Base-by-base conservation (phyloP, 306 rosid species). In the Cucurbita maxima region DNA sequence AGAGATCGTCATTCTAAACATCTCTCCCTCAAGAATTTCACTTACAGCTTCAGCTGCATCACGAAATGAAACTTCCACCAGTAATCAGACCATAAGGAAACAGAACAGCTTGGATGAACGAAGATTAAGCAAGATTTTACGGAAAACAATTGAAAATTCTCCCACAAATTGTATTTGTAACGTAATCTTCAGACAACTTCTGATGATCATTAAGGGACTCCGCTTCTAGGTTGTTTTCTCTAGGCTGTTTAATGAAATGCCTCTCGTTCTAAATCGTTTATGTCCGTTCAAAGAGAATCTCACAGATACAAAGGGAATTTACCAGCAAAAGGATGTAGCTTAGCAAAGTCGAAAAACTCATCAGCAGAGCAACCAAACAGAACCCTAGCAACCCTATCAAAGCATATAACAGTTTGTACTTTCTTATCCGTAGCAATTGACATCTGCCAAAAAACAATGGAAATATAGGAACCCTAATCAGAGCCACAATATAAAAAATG, bases 331-430 rank as follows among this genome's bases (percentile, higher is more conserved):
- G 96, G 93, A 76, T 84, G 91, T 54, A 84, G 81, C 71, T 87
- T 86, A 76, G 93, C 88, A 38, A 91, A 91, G 72, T 89, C 53
- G 57, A 89, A 91, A 44, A 86, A 87, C 45, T 89, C 87, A 69
- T 89, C 91, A 6, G 91, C 97, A 53, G 93, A 87, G 80, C 92
- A 87, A 55, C 93, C 97, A 67, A 89, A 86, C 37, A 91, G 87
- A 76, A 80, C 84, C 73, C 71, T 87, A 13, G 91, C 91, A 20
- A 77, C 87, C 76, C 87, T 82, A 59, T 91, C 93, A 73, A 91
- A 91, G 86, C 91, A 86, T 50, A 91, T 69, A 15, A 84, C 88
- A 0, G 86, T 84, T 54, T 84, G 58, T 19, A 91, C 91, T 75
- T 83, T 68, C 7, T 81, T 83, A 63, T 83, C 91, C 7, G 97